Conservation (phyloP, 208 protist genomes). For the Leishmania tarentolae region DNA sequence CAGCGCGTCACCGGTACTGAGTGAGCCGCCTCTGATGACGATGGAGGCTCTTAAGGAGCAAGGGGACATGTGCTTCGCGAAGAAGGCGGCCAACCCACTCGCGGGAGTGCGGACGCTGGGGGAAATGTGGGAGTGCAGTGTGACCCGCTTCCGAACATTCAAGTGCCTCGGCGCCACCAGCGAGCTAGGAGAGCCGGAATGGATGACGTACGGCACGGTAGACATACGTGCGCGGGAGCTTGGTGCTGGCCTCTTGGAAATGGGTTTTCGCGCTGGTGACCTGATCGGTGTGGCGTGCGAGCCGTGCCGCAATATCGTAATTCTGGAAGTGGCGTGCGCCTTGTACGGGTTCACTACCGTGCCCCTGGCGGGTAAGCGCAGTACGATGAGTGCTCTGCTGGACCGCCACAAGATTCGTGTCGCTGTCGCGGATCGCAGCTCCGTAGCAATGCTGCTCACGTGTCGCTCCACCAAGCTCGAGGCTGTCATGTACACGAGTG, state of each 20-base stretch:
- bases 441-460: slow-evolving; percentile 65
- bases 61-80: slow-evolving; percentile 31
- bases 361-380: slow-evolving; percentile 63
- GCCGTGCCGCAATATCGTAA: slow-evolving; percentile 47
- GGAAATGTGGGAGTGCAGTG: slow-evolving; percentile 71
- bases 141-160: slow-evolving; percentile 51
- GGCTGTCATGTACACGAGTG: slow-evolving; percentile 70
- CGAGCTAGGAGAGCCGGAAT: slow-evolving; percentile 54
- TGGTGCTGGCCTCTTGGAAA: slow-evolving; percentile 58
- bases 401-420: slow-evolving; percentile 76
- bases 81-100: slow-evolving; percentile 39
- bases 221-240: slow-evolving; percentile 71
- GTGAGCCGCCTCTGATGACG: slow-evolving; percentile 43
- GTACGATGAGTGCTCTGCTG: slow-evolving; percentile 60
- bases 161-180: slow-evolving; percentile 66
- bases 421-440: slow-evolving; percentile 64
- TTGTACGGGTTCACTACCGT: slow-evolving; percentile 75
- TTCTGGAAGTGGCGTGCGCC: slow-evolving; percentile 77
- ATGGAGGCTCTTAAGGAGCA: slow-evolving; percentile 50
- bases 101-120: slow-evolving; percentile 43
- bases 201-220: slow-evolving; percentile 74
- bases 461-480: slow-evolving; percentile 81
- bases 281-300: slow-evolving; percentile 81
- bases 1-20: slow-evolving; percentile 39
- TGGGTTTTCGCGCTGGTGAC: slow-evolving; percentile 69